Evolutionary conservation across 2,329 filamentous ascomycete genomes (phyloP).

Genomic region (Diaporthe sp.): DNA sequence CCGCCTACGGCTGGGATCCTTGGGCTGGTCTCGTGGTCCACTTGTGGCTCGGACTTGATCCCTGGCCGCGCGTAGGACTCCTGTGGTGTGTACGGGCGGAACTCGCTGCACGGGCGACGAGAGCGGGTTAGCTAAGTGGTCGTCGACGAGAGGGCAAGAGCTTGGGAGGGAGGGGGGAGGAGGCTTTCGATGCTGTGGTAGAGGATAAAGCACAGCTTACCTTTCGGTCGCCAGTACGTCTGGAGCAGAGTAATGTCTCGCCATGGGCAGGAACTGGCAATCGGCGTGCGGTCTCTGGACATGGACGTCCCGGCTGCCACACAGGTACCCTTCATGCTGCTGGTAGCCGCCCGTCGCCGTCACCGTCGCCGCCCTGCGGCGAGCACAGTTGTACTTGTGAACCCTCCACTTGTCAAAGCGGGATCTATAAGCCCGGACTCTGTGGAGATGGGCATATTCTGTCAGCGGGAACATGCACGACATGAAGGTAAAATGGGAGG

Average conservation of each 20-base stretch:
- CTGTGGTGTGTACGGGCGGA: no score
- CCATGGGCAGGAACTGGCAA: not conserved
- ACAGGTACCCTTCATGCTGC: not conserved
- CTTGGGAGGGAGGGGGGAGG: no score
- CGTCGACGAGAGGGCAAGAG: not conserved
- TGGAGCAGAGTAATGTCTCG: conserved; percentile 24
- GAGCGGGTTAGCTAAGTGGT: not conserved
- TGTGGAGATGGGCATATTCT: conserved; percentile 34
- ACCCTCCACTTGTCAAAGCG: conserved; percentile 58
- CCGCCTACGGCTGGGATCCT: not conserved
- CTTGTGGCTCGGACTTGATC: conserved; percentile 10
- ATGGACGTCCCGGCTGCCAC: not conserved
- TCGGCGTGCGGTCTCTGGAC: not conserved
- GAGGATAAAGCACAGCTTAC: not conserved
- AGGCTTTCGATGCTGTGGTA: not conserved
- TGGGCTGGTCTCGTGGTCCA: not conserved
- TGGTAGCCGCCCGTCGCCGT: conserved; percentile 6
- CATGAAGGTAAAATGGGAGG: not conserved
- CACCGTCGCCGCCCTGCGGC: conserved; percentile 5
- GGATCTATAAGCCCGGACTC: conserved; percentile 60
- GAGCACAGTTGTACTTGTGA: conserved; percentile 54
- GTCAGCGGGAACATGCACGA: conserved; percentile 1
- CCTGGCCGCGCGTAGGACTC: not conserved
- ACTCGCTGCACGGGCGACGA: not conserved
- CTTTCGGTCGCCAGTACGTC: conserved; percentile 1